Evolutionary conservation across 2,329 filamentous ascomycete genomes (phyloP).

Genomic region (Xylaria sp.): DNA sequence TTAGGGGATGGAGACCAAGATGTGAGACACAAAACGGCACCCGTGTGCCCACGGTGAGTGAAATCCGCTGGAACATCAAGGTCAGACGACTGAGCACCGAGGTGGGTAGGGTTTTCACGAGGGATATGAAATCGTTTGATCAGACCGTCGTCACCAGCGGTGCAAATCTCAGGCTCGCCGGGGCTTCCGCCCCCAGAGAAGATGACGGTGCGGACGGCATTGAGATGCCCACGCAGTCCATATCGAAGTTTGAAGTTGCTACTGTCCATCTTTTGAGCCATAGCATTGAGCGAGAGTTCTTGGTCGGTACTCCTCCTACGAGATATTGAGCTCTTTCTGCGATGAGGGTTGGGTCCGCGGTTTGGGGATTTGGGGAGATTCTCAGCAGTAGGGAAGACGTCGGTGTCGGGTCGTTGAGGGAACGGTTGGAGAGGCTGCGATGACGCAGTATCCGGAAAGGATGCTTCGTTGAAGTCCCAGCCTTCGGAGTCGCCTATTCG

Average conservation of each 20-base stretch:
- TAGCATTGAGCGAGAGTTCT: conserved; percentile 63
- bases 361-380: conserved; percentile 84
- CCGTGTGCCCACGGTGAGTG: conserved; percentile 93
- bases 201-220: conserved; percentile 92
- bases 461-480: conserved; percentile 92
- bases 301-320: conserved; percentile 77
- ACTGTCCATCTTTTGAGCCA: conserved; percentile 71
- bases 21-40: conserved; percentile 85
- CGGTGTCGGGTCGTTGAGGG: conserved; percentile 81
- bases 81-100: conserved; percentile 72
- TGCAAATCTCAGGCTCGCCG: conserved; percentile 96
- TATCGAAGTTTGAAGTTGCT: conserved; percentile 92
- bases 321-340: conserved; percentile 83
- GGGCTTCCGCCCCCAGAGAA: conserved; percentile 97
- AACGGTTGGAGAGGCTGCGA: conserved; percentile 59
- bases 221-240: conserved; percentile 89
- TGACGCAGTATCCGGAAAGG: conserved; percentile 67
- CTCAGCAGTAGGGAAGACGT: conserved; percentile 86
- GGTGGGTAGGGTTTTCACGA: conserved; percentile 71
- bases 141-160: conserved; percentile 92
- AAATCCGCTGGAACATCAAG: conserved; percentile 94
- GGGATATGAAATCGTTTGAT: conserved; percentile 98
- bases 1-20: conserved; percentile 89
- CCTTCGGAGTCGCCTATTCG: conserved; percentile 70
- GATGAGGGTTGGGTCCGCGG: conserved; percentile 73